Percentiles rank a stretch among this genome's conserved stretches.
Evolutionary conservation across 2,329 filamentous ascomycete genomes (phyloP).

Genomic region (Aphanocladium album): DNA sequence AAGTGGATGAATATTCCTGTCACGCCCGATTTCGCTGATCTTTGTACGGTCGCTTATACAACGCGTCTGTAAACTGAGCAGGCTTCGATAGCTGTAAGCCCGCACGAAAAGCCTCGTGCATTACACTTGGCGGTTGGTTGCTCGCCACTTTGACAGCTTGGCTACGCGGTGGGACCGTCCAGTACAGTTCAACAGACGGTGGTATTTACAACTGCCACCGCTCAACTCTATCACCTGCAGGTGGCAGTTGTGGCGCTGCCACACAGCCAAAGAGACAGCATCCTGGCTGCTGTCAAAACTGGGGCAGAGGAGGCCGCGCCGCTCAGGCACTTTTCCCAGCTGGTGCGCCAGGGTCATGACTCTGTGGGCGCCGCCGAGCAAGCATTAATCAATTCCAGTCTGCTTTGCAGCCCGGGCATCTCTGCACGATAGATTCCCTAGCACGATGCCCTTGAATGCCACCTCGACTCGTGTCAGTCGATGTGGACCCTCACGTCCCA

Average conservation of each 20-base stretch:
- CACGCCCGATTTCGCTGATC: neutral
- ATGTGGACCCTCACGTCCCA: neutral
- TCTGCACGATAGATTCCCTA: neutral
- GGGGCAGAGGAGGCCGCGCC: conserved; percentile 5
- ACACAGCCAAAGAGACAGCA: neutral
- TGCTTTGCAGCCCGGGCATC: neutral
- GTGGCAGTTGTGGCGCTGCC: conserved; percentile 8
- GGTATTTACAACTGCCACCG: neutral
- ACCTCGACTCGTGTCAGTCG: neutral
- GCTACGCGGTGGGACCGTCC: neutral
- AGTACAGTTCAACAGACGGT: neutral
- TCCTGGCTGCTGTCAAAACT: conserved; percentile 1
- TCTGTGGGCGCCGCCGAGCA: neutral
- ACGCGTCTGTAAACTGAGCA: neutral
- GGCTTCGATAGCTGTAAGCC: neutral
- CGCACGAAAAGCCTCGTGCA: neutral
- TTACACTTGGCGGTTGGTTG: neutral
- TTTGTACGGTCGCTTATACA: neutral
- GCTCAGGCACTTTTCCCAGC: conserved; percentile 9
- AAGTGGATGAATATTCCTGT: neutral
- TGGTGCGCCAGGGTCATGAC: neutral
- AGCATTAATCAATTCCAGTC: neutral
- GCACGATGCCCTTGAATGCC: neutral
- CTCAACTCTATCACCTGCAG: neutral
- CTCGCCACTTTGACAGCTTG: neutral